phyloP scores from a whole-genome alignment of 2,329 filamentous ascomycete genomes.

The Epichloe sibirici region DNA sequence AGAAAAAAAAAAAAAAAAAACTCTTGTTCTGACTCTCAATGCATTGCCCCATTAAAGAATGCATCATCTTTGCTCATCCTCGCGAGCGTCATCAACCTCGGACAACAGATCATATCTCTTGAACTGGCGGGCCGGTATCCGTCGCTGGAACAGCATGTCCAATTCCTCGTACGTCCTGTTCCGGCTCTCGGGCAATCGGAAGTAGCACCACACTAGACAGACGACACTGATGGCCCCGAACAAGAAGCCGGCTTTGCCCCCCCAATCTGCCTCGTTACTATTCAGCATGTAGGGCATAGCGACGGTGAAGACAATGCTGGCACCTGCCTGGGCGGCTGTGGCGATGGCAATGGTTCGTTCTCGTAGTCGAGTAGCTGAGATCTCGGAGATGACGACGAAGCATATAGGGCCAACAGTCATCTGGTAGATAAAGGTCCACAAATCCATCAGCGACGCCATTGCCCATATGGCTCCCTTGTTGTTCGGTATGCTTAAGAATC shows the following conservation, averaged over 20 bases:
- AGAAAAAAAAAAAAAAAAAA: no score
- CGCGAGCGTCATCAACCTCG: constrained; percentile 3
- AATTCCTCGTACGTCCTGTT: constrained; percentile 20
- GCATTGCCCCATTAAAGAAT: not conserved
- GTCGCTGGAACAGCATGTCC: constrained; percentile 17
- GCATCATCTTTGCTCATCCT: not conserved
- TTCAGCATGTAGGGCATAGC: constrained; percentile 22
- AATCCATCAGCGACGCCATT: constrained; percentile 25
- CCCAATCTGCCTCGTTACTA: constrained; percentile 18
- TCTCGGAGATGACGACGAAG: constrained; percentile 28
- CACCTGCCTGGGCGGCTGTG: constrained; percentile 15
- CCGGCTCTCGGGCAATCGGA: constrained; percentile 17
- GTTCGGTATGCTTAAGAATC: constrained; percentile 24
- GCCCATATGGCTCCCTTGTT: constrained; percentile 22
- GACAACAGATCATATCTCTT: constrained; percentile 9
- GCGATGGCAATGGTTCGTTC: constrained; percentile 20
- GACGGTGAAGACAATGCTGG: constrained; percentile 14
- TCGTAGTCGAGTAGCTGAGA: constrained; percentile 23
- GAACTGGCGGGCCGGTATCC: constrained; percentile 8
- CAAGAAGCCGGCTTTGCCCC: constrained; percentile 21
- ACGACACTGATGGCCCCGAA: constrained; percentile 14
- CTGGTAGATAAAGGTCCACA: constrained; percentile 30
- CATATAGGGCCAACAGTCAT: constrained; percentile 30
- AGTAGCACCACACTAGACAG: constrained; percentile 16
- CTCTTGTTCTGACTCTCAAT: no score